Conservation (phyloP, 495 filamentous ascomycete genomes). For the Aeminium ludgeri region DNA sequence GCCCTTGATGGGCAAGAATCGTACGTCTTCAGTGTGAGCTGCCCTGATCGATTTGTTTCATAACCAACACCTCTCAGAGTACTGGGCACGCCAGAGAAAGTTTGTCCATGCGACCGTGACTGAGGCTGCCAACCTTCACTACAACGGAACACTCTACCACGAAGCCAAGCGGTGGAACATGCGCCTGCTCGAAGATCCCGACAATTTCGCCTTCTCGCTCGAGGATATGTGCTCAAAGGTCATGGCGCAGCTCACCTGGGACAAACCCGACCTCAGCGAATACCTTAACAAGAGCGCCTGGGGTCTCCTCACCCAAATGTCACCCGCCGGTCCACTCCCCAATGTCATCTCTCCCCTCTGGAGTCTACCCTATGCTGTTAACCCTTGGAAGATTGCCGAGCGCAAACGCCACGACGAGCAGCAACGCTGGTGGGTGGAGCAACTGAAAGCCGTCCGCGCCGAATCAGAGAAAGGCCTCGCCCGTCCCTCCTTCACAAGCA, state of each 20-base stretch:
- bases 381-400: conserved; percentile 24
- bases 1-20: conserved; percentile 24
- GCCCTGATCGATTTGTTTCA: background rate
- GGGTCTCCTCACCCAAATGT: conserved; percentile 27
- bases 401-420: conserved; percentile 23
- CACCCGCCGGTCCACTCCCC: conserved; percentile 26
- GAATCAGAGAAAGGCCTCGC: conserved; percentile 17
- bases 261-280: conserved; percentile 20
- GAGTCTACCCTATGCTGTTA: conserved; percentile 21
- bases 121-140: conserved; percentile 22
- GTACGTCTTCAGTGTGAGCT: conserved; percentile 18
- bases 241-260: conserved; percentile 22
- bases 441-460: conserved; percentile 8
- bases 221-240: conserved; percentile 25
- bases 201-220: conserved; percentile 24
- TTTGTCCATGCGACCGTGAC: conserved; percentile 23
- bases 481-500: conserved; percentile 17
- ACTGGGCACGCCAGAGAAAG: conserved; percentile 26
- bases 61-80: conserved; percentile 12
- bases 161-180: conserved; percentile 25
- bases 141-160: conserved; percentile 23
- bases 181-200: conserved; percentile 19
- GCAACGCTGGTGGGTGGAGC: conserved; percentile 23
- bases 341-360: conserved; percentile 24
- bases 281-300: conserved; percentile 23